phyloP scores from a whole-genome alignment of 2,329 filamentous ascomycete species.

The Fusarium drepaniforme region DNA sequence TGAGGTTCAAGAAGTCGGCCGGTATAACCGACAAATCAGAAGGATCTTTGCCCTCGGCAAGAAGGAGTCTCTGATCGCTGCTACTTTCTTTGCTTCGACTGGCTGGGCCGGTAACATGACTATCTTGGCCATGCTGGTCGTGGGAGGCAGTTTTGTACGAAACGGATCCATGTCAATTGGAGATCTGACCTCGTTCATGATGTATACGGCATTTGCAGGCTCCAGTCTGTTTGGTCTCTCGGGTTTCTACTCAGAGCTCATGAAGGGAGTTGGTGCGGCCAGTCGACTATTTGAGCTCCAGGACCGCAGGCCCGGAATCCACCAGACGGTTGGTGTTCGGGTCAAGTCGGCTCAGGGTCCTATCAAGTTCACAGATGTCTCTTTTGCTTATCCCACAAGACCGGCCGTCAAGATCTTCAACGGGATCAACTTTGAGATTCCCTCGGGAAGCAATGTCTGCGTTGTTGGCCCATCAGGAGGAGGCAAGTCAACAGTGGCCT shows the following conservation, averaged over 20 bases:
- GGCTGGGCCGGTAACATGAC: conserved; percentile 98
- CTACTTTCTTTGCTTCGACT: conserved; percentile 88
- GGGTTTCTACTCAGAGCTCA: conserved; percentile 96
- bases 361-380: conserved; percentile 88
- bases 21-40: conserved; percentile 93
- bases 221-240: conserved; percentile 94
- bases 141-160: conserved; percentile 91
- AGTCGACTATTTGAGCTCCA: conserved; percentile 96
- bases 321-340: conserved; percentile 83
- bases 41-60: conserved; percentile 93
- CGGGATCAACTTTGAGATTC: conserved; percentile 89
- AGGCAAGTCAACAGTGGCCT: conserved; percentile 95
- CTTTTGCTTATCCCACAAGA: conserved; percentile 92
- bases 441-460: conserved; percentile 92
- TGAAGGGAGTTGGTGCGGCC: conserved; percentile 99
- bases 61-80: conserved; percentile 87
- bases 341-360: conserved; percentile 88
- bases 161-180: conserved; percentile 88
- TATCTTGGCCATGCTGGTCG: conserved; percentile 88
- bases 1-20: conserved; percentile 87
- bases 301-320: conserved; percentile 87
- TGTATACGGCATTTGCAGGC: conserved; percentile 92
- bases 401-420: conserved; percentile 94
- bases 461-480: conserved; percentile 97
- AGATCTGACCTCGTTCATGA: conserved; percentile 95